Conservation (phyloP, 306 rosid species). For the Comarum palustre region DNA sequence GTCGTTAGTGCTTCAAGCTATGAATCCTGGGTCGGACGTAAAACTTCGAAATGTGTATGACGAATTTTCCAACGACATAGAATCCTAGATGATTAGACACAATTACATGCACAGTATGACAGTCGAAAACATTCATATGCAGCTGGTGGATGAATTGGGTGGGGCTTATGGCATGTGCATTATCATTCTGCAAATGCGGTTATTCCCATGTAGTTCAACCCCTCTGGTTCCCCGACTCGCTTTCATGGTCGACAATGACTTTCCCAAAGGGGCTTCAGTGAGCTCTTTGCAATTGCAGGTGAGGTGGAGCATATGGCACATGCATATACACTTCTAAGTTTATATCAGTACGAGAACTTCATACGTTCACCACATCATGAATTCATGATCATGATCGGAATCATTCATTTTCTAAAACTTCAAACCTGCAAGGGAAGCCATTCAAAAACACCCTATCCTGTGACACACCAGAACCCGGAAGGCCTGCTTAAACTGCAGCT, state of each 20-base stretch:
- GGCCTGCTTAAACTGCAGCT: too few relatives aligned
- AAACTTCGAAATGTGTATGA: too few relatives aligned
- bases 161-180: slow-evolving; percentile 6
- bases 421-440: neutral
- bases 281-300: slow-evolving; percentile 5
- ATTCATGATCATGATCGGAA: neutral
- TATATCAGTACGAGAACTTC: neutral
- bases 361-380: neutral
- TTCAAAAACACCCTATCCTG: neutral
- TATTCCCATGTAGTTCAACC: neutral
- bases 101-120: too few relatives aligned
- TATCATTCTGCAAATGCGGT: neutral
- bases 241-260: slow-evolving; percentile 15
- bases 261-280: neutral
- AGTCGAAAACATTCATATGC: neutral
- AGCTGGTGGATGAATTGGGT: neutral
- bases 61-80: too few relatives aligned
- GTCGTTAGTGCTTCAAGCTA: too few relatives aligned
- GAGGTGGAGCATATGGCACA: slow-evolving; percentile 14
- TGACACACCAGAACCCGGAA: neutral
- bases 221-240: neutral
- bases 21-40: too few relatives aligned
- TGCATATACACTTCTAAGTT: neutral
- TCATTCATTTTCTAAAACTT: neutral
- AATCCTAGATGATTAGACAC: too few relatives aligned